These are phyloP conservation scores for Trypanosomatidae sp. DNA, from an alignment of 208 protist species.

Conservation along the genomic window DNA sequence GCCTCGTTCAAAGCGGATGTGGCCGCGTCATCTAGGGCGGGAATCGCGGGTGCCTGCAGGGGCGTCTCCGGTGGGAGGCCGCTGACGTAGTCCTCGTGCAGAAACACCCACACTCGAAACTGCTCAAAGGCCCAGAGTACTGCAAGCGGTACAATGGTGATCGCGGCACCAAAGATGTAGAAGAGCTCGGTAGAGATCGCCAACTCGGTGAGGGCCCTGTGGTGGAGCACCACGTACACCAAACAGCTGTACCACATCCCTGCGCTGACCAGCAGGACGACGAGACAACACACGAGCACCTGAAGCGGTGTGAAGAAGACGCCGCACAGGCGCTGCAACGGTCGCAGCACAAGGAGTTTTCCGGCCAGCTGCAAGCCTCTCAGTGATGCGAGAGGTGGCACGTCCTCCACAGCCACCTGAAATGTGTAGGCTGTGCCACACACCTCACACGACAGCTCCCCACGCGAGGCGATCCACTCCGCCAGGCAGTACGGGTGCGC, in stretches of 20 bases:
- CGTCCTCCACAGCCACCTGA: conserved; percentile 11
- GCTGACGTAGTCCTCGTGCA: conserved; percentile 19
- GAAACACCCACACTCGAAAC: conserved; percentile 17
- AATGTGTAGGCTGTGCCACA: conserved; percentile 23
- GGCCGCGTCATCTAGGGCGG: conserved; percentile 2
- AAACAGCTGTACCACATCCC: conserved; percentile 1
- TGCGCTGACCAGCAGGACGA: background rate
- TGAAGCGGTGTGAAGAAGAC: conserved; percentile 1
- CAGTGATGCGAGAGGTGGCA: conserved; percentile 6
- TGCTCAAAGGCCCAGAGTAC: conserved; percentile 13
- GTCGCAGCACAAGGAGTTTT: conserved; percentile 1
- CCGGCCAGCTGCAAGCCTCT: conserved; percentile 1
- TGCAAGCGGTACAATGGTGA: background rate
- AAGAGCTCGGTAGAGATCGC: background rate
- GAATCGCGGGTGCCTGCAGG: background rate
- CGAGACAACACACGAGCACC: conserved; percentile 1
- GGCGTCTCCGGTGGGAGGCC: conserved; percentile 20
- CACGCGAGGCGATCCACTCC: conserved; percentile 23
- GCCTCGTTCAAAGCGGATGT: conserved; percentile 6
- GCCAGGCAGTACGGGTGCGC: conserved; percentile 33
- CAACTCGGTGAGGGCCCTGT: background rate
- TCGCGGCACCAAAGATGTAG: background rate
- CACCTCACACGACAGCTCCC: conserved; percentile 26
- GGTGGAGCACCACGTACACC: background rate
- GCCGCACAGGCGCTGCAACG: background rate